Percentiles rank a stretch among this genome's conserved stretches.
These are phyloP conservation scores for Pisolithus thermaeus DNA, from an alignment of 1,284 basidiomycete genomes.

Conservation along the genomic window DNA sequence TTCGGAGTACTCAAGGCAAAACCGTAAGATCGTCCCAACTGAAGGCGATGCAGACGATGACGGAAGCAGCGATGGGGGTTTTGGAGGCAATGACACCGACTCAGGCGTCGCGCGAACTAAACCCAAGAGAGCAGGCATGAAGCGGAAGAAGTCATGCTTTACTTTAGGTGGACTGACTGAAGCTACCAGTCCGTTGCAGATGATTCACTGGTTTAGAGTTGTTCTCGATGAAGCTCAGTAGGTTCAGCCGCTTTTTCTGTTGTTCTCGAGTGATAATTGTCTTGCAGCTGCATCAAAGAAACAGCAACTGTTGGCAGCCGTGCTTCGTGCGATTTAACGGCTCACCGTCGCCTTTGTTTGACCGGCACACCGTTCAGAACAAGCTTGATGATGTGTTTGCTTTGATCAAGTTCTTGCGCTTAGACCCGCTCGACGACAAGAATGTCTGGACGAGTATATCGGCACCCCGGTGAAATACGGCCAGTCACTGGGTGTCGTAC, in stretches of 20 bases:
- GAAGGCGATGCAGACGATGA: conserved; percentile 66
- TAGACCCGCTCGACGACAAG: conserved; percentile 92
- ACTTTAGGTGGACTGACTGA: conserved; percentile 47
- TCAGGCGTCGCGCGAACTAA: conserved; percentile 53
- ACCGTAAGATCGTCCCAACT: conserved; percentile 47
- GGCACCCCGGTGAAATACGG: conserved; percentile 88
- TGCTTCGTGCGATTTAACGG: conserved; percentile 91
- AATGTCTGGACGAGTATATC: conserved; percentile 89
- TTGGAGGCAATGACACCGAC: conserved; percentile 59
- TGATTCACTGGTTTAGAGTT: conserved; percentile 95
- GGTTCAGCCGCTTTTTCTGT: conserved; percentile 31
- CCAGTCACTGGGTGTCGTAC: conserved; percentile 85
- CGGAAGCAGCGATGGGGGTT: conserved; percentile 58
- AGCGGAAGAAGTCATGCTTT: conserved; percentile 61
- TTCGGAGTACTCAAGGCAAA: conserved; percentile 91
- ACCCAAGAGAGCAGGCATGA: conserved; percentile 54
- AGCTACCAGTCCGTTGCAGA: conserved; percentile 83
- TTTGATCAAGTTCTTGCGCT: conserved; percentile 90
- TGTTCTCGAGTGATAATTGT: conserved; percentile 6
- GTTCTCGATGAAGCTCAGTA: conserved; percentile 98
- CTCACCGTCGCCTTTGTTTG: conserved; percentile 88
- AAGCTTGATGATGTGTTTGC: conserved; percentile 98
- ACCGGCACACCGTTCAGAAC: conserved; percentile 99
- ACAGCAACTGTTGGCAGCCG: conserved; percentile 89
- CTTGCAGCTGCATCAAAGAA: conserved; percentile 91